A percentile compares a stretch with the other conserved stretches of the same genome.
These are phyloP conservation scores for Pythium brachiatum DNA, from an alignment of 352 stramenopile species.

Conservation along the genomic window DNA sequence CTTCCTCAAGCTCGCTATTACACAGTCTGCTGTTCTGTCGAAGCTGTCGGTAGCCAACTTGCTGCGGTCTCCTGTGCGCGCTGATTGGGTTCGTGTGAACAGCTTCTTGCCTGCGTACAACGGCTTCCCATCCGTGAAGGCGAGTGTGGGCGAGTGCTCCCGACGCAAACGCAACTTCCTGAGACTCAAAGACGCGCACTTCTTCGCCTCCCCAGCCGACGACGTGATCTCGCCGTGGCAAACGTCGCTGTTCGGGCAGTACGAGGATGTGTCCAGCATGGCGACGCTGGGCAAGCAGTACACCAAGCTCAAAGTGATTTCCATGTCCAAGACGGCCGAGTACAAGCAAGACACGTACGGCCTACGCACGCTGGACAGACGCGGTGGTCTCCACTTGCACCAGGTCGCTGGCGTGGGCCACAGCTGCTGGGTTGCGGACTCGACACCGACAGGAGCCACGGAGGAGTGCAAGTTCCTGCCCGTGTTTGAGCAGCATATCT, in stretches of 20 bases:
- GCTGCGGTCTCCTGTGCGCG: constrained; percentile 26
- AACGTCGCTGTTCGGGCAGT: constrained; percentile 26
- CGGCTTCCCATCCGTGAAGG: constrained; percentile 23
- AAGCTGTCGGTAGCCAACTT: constrained; percentile 45
- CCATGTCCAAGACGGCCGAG: constrained; percentile 34
- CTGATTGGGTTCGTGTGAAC: constrained; percentile 28
- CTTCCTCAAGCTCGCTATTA: constrained; percentile 28
- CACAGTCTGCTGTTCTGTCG: constrained; percentile 28
- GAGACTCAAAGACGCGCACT: constrained; percentile 24
- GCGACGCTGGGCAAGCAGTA: constrained; percentile 29
- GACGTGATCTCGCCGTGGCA: constrained; percentile 38
- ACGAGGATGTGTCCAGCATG: constrained; percentile 25
- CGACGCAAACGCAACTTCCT: constrained; percentile 34
- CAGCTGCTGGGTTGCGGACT: constrained; percentile 31
- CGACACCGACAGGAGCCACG: background rate
- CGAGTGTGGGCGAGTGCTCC: too few relatives aligned
- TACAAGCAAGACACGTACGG: constrained; percentile 36
- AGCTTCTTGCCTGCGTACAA: constrained; percentile 37
- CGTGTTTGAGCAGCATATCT: constrained; percentile 39
- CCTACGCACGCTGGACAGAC: constrained; percentile 27
- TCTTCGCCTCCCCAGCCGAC: constrained; percentile 33
- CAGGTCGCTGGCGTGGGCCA: constrained; percentile 23
- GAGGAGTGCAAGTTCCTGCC: constrained; percentile 32
- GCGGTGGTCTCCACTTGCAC: constrained; percentile 23
- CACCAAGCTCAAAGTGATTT: constrained; percentile 25